Evolutionary conservation across 495 filamentous ascomycete genomes (phyloP).

Genomic region (Evansstolkia leycettana): DNA sequence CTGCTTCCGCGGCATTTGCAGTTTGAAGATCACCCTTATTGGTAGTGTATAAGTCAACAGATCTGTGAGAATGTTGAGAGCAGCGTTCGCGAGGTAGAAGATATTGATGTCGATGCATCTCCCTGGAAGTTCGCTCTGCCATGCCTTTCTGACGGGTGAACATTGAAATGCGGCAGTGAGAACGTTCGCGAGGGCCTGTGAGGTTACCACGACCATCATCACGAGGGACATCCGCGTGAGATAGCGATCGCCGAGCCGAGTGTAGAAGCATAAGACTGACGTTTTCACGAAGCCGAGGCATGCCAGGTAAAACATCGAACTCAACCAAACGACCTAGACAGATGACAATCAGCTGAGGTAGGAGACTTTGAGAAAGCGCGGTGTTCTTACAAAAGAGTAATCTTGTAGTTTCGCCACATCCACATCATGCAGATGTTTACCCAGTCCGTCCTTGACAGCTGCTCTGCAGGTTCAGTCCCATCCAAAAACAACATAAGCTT

Average conservation of each 20-base stretch:
- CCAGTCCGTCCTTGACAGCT: slow-evolving; percentile 25
- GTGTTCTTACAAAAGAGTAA: slow-evolving; percentile 4
- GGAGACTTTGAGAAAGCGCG: not conserved
- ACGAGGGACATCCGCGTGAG: slow-evolving; percentile 18
- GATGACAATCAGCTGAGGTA: not conserved
- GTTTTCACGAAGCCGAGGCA: slow-evolving; percentile 28
- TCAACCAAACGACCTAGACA: slow-evolving; percentile 23
- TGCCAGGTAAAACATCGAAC: slow-evolving; percentile 29
- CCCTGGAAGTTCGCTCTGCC: slow-evolving; percentile 15
- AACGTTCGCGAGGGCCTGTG: slow-evolving; percentile 22
- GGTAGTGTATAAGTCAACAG: slow-evolving; percentile 37
- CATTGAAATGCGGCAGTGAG: slow-evolving; percentile 28
- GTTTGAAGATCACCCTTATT: slow-evolving; percentile 23
- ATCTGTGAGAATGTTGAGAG: slow-evolving; percentile 41
- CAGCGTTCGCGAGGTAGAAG: slow-evolving; percentile 33
- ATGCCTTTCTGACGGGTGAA: slow-evolving; percentile 19
- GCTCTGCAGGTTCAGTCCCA: slow-evolving; percentile 3
- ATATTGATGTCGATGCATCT: slow-evolving; percentile 34
- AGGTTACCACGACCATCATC: slow-evolving; percentile 19
- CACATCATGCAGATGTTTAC: slow-evolving; percentile 14
- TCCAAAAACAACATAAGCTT: not conserved
- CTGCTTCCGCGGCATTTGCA: slow-evolving; percentile 23
- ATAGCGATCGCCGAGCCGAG: slow-evolving; percentile 21
- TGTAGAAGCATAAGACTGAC: slow-evolving; percentile 28
- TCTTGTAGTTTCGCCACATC: slow-evolving; percentile 11